These are phyloP conservation scores for Trypanosoma congolense DNA, from an alignment of 208 protist genomes.

Conservation along the genomic window DNA sequence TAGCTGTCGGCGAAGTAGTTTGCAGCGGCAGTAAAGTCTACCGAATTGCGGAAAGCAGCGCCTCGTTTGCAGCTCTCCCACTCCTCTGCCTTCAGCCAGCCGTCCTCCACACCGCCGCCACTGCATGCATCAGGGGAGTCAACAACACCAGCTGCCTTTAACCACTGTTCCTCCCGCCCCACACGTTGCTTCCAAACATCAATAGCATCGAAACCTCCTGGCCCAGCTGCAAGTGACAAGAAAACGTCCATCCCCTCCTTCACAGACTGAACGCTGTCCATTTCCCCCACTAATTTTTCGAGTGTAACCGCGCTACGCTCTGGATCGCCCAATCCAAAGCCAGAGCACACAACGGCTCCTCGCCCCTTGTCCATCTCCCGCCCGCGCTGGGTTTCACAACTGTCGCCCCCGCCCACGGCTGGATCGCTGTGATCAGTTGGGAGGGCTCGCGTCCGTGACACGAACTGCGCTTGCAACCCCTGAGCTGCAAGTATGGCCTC, in stretches of 20 bases:
- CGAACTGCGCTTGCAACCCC: conserved; percentile 57
- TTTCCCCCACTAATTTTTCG: not conserved
- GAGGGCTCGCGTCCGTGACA: conserved; percentile 37
- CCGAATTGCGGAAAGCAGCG: conserved; percentile 43
- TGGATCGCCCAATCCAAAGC: conserved; percentile 13
- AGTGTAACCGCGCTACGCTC: conserved; percentile 8
- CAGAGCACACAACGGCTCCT: conserved; percentile 14
- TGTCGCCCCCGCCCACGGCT: not conserved
- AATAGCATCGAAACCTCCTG: conserved; percentile 47
- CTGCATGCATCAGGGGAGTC: not conserved
- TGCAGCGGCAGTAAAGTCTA: conserved; percentile 33
- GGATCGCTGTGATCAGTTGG: not conserved
- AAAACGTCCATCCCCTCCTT: not conserved
- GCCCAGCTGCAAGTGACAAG: conserved; percentile 36
- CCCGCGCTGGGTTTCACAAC: not conserved
- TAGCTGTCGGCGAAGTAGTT: conserved; percentile 56
- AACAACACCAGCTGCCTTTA: conserved; percentile 24
- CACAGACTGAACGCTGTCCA: not conserved
- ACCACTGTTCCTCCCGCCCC: conserved; percentile 20
- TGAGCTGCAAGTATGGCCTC: conserved; percentile 75
- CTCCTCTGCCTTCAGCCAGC: conserved; percentile 58
- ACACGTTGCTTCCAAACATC: conserved; percentile 49
- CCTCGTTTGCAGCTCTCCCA: conserved; percentile 32
- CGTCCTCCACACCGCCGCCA: conserved; percentile 17
- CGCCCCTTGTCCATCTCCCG: not conserved